Percentiles rank a stretch among this genome's conserved stretches.
Evolutionary conservation across 2,329 filamentous ascomycete species (phyloP).

Genomic region (Pyrenophora graminea): DNA sequence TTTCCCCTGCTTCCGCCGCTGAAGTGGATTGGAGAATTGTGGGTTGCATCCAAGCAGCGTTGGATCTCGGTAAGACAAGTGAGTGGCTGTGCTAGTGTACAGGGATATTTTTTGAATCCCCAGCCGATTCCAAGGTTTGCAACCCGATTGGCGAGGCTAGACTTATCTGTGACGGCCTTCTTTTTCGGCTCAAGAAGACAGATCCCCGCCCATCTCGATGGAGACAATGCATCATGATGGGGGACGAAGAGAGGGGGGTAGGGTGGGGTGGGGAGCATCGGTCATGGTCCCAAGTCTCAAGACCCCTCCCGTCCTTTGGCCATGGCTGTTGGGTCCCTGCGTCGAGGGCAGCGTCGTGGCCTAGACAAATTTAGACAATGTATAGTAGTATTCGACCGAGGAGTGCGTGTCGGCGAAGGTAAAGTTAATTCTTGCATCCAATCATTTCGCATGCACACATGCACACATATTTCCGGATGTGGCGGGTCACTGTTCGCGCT

Average conservation of each 20-base stretch:
- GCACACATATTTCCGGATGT: conserved; percentile 16
- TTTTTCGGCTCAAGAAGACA: conserved; percentile 14
- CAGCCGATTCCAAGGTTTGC: conserved; percentile 26
- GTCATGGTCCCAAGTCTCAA: neutral
- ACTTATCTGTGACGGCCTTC: conserved; percentile 27
- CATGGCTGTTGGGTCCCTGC: conserved; percentile 15
- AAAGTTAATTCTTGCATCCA: conserved; percentile 25
- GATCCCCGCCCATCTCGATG: conserved; percentile 25
- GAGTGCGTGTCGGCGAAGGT: conserved; percentile 16
- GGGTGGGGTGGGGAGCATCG: too few species aligned
- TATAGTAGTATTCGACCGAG: neutral
- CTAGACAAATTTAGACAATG: neutral
- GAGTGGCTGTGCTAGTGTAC: conserved; percentile 35
- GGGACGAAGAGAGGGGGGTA: conserved; percentile 4
- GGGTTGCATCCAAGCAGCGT: conserved; percentile 21
- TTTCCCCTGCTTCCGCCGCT: conserved; percentile 38
- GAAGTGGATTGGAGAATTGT: conserved; percentile 16
- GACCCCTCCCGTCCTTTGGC: conserved; percentile 5
- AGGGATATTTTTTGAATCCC: conserved; percentile 23
- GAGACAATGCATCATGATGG: conserved; percentile 1
- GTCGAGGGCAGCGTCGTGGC: conserved; percentile 6
- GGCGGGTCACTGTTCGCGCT: conserved; percentile 22
- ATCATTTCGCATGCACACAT: conserved; percentile 19
- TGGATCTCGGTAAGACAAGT: conserved; percentile 26
- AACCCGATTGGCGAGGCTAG: conserved; percentile 41